These are phyloP conservation scores for Syzygium syzygioides DNA, from an alignment of 441 rosid genomes.

Conservation along the genomic window DNA sequence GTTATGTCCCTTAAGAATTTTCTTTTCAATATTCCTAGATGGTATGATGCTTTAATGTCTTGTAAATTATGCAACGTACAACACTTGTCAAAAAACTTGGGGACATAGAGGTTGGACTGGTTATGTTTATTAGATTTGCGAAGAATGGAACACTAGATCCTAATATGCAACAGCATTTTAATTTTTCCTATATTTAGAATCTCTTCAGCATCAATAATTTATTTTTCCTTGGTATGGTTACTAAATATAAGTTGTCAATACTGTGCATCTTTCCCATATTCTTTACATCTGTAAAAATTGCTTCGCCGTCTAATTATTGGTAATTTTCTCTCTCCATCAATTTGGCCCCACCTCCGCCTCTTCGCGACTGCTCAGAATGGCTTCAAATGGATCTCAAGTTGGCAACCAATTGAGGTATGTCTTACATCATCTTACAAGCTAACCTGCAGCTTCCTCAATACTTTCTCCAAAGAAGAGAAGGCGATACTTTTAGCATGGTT, in stretches of 20 bases:
- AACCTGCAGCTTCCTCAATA: neutral
- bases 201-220: neutral
- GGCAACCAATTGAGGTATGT: conserved; percentile 85
- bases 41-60: neutral
- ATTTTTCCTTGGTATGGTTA: neutral
- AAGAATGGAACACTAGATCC: neutral
- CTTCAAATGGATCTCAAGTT: conserved; percentile 47
- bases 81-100: neutral
- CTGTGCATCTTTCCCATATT: neutral
- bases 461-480: neutral
- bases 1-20: neutral
- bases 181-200: neutral
- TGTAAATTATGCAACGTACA: neutral
- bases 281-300: neutral
- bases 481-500: neutral
- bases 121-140: neutral
- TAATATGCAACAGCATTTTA: neutral
- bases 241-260: neutral
- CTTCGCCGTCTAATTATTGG: neutral
- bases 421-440: conserved; percentile 4
- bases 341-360: conserved; percentile 9
- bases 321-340: neutral
- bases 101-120: neutral
- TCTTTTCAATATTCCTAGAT: neutral
- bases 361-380: conserved; percentile 32